These are phyloP conservation scores for Populus hybrid DNA, from an alignment of 441 rosid genomes.

Conservation along the genomic window DNA sequence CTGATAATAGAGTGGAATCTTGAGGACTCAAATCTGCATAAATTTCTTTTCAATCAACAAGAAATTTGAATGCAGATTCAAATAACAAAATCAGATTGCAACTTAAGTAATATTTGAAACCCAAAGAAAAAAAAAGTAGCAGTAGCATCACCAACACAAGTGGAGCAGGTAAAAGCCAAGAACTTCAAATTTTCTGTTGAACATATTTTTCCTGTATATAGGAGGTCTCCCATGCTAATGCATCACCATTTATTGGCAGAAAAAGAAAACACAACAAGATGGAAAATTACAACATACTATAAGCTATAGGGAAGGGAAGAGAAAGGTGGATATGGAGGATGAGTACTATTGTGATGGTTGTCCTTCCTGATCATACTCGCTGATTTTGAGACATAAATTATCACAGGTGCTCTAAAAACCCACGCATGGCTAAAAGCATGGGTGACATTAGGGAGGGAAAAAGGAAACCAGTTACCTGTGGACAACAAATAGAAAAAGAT, in stretches of 20 bases:
- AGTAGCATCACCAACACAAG: not conserved
- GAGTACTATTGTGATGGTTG: not conserved
- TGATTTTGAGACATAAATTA: not conserved
- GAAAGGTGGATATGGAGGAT: not conserved
- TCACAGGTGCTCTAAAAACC: not conserved
- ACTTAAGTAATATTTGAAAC: not conserved
- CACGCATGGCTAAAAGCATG: not conserved
- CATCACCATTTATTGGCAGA: not conserved
- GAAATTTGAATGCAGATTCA: not conserved
- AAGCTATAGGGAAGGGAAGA: not conserved
- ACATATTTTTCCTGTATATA: not conserved
- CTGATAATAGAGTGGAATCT: slow-evolving; percentile 80
- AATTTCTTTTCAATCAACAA: slow-evolving; percentile 10
- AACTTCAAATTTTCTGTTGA: not conserved
- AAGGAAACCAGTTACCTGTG: slow-evolving; percentile 48
- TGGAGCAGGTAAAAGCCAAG: not conserved
- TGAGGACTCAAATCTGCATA: slow-evolving; percentile 89
- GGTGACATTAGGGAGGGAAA: not conserved
- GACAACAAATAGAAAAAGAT: too few species aligned
- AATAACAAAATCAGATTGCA: not conserved
- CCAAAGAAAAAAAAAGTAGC: not conserved
- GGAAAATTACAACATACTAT: not conserved
- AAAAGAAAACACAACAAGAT: not conserved
- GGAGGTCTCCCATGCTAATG: not conserved
- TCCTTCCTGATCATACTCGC: not conserved